Evolutionary conservation across 495 filamentous ascomycete species (phyloP), one percentile per base, ranked within the genome.

Genomic region (Penicillium cosmopolitanum): DNA sequence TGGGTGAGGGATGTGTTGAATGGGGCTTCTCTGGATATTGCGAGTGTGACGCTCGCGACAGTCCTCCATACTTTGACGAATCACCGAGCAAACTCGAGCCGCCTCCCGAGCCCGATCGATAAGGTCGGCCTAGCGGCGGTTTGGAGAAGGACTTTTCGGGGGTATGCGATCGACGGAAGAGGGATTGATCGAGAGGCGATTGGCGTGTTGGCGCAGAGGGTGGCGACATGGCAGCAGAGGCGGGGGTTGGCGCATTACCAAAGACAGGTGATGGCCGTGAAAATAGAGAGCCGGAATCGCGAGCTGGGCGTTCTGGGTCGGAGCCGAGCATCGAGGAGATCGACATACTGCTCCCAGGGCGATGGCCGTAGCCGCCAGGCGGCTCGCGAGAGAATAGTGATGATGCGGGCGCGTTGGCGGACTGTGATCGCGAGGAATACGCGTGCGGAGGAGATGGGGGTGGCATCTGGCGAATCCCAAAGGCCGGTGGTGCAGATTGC

Each of bases 311-410:
- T 47, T 88, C 88, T 19, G 82, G 66, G 55, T 84, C 84, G 12
- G 78, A 73, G 51, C 82, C 86, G 50, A 98, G 84, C 83, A 98
- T 92, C 19, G 95, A 91, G 9, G 92, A 95, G 66, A 98, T 98
- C 19, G 95, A 96, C 95, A 98, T 98, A 78, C 89, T 90, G 73
- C 89, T 89, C 13, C 86, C 85, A 10, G 82, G 82, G 40, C 85
- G 82, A 70, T 82, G 77, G 34, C 73, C 66, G 44, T 80, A 68
- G 48, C 70, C 73, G 51, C 74, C 68, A 12, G 79, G 75, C 52
- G 80, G 73, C 61, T 89, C 85, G 63, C 86, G 81, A 33, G 73
- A 72, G 47, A 76, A 67, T 57, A 83, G 81, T 51, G 80, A 76
- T 40, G 75, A 74, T 34, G 78, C 61, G 42, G 73, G 70, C 42